A percentile compares a stretch with the other conserved stretches of the same genome.
phyloP scores from a whole-genome alignment of 2,329 filamentous ascomycete species.

The Pseudocercospora vitis region DNA sequence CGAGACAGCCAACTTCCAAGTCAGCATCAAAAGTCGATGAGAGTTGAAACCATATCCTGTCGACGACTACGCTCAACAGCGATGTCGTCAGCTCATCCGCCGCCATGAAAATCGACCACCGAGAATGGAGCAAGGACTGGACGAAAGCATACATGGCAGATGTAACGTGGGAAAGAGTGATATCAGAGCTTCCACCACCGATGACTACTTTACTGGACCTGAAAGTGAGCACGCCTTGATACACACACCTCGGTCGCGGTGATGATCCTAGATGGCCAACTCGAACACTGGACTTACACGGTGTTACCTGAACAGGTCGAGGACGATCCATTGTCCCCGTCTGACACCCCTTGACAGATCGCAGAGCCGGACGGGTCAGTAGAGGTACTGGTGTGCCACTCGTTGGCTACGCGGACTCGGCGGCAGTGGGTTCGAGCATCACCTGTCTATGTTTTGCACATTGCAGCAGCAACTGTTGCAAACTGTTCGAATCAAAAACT shows the following conservation, averaged over 20 bases:
- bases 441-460: conserved; percentile 15
- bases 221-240: not conserved
- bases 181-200: not conserved
- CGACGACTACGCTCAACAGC: conserved; percentile 5
- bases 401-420: conserved; percentile 15
- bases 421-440: not conserved
- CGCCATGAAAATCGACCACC: conserved; percentile 10
- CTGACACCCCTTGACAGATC: conserved; percentile 16
- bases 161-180: not conserved
- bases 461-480: conserved; percentile 18
- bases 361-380: conserved; percentile 6
- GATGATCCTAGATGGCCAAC: conserved; percentile 14
- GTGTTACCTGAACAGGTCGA: conserved; percentile 60
- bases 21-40: conserved; percentile 18
- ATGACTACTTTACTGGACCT: not conserved
- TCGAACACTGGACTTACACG: conserved; percentile 42
- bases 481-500: not conserved
- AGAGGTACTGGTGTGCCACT: conserved; percentile 16
- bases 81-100: conserved; percentile 8
- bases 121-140: conserved; percentile 12
- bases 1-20: conserved; percentile 14
- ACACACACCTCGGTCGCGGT: conserved; percentile 11
- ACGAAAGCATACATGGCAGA: conserved; percentile 14
- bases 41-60: not conserved
- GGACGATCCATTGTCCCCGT: conserved; percentile 17